A percentile compares a stretch with the other conserved stretches of the same genome.
These are phyloP conservation scores for Ophiostoma tasmaniense DNA, from an alignment of 2,329 filamentous ascomycete genomes.

Conservation along the genomic window DNA sequence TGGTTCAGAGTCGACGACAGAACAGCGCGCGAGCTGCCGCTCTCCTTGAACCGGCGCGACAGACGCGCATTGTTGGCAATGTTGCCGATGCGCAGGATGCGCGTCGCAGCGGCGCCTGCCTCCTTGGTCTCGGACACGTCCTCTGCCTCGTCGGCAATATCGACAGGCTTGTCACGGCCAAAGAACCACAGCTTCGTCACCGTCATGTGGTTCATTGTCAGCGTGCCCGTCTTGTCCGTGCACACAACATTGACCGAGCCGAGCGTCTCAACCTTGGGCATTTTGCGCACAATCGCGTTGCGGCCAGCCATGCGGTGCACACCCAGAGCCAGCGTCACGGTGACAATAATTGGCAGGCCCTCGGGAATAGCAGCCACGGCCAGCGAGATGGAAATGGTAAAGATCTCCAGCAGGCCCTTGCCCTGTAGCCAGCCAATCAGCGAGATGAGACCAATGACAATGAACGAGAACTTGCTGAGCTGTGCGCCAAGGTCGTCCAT, in stretches of 20 bases:
- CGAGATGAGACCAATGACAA: conserved; percentile 87
- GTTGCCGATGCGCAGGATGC: conserved; percentile 84
- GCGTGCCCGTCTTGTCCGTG: conserved; percentile 92
- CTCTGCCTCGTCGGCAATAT: conserved; percentile 42
- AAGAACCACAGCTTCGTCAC: conserved; percentile 96
- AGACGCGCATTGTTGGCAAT: conserved; percentile 91
- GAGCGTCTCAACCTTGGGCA: conserved; percentile 94
- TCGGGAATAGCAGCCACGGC: conserved; percentile 95
- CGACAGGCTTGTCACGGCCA: conserved; percentile 48
- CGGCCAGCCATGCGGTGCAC: conserved; percentile 94
- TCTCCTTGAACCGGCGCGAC: conserved; percentile 61
- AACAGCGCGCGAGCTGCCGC: conserved; percentile 64
- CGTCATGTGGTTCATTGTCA: conserved; percentile 98
- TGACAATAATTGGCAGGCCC: conserved; percentile 95
- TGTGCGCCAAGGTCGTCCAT: conserved; percentile 98
- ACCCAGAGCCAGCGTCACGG: conserved; percentile 86
- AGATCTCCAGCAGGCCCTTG: conserved; percentile 84
- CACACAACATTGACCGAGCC: conserved; percentile 99
- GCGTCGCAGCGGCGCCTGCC: conserved; percentile 65
- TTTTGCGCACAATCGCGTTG: conserved; percentile 87
- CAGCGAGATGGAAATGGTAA: conserved; percentile 93
- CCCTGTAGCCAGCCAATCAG: conserved; percentile 84
- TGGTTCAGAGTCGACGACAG: conserved; percentile 73
- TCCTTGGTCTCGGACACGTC: conserved; percentile 43
- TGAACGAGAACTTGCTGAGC: conserved; percentile 92